Evolutionary conservation across 140 eudicot species (phyloP), one percentile per base, ranked within the genome.

Genomic region (Cichorium intybus): DNA sequence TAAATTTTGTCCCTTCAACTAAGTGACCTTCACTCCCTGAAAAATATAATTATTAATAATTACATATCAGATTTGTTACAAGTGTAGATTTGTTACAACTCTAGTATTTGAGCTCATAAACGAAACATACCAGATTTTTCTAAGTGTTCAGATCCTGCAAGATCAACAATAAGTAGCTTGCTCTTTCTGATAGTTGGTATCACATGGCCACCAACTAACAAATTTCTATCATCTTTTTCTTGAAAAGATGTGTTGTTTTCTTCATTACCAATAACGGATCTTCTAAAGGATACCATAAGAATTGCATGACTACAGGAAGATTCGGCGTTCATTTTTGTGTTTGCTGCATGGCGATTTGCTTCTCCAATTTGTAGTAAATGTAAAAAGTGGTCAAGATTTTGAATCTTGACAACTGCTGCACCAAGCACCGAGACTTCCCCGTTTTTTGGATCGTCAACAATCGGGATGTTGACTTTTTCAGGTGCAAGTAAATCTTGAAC

Each of bases 401-500:
- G 91, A 52, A 89, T 75, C 48, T 68, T 75, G 31, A 89, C 83
- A 15, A 83, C 64, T 47, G 85, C 81, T 43, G 82, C 92, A 66
- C 95, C 97, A 58, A 89, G 95, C 17, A 85, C 86, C 1, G 85
- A 79, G 60, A 89, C 87, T 70, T 89, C 95, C 37, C 97, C 97
- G 15, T 79, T 86, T 75, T 83, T 89, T 1, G 91, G 84, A 76
- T 89, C 93, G 76, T 89, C 97, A 24, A 75, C 82, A 60, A 86
- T 86, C 60, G 92, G 87, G 56, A 88, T 87, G 75, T 85, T 92
- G 31, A 73, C 74, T 79, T 88, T 92, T 76, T 92, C 96, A 12
- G 98, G 96, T 66, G 98, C 89, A 59, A 92, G 96, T 74, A 88
- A 80, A 78, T 92, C 98, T 85, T 92, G 98, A 51, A 92, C 80